Evolutionary conservation across 257 asterid species (phyloP).

Genomic region (Galeopsis tetrahit): DNA sequence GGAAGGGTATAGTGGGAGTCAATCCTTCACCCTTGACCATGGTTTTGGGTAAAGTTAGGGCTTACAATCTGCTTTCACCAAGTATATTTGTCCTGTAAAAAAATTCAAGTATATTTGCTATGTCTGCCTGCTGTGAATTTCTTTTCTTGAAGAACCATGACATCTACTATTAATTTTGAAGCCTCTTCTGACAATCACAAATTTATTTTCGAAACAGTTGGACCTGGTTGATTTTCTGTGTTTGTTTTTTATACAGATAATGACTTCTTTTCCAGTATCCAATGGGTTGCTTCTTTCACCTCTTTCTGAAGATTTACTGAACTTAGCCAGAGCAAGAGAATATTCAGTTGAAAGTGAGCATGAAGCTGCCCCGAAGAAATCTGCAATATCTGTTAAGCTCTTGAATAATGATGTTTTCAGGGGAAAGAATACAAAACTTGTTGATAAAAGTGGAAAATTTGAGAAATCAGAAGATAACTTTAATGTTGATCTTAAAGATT

Average conservation of each 20-base stretch:
- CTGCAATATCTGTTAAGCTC: constrained; percentile 43
- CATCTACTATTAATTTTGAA: constrained; percentile 12
- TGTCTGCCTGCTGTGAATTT: constrained; percentile 16
- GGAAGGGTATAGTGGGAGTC: too few species aligned
- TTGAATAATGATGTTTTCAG: constrained; percentile 38
- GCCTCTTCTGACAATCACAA: constrained; percentile 21
- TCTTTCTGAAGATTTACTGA: constrained; percentile 63
- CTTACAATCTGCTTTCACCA: constrained; percentile 25
- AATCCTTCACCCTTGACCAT: too few species aligned
- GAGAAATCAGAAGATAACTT: constrained; percentile 46
- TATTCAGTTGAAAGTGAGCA: constrained; percentile 37
- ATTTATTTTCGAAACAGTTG: constrained; percentile 3
- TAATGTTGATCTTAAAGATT: constrained; percentile 40
- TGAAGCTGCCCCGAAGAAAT: constrained; percentile 47
- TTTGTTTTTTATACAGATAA: constrained; percentile 48
- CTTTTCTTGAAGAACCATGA: neutral
- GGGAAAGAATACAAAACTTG: constrained; percentile 50
- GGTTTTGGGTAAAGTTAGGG: too few species aligned
- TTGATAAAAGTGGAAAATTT: constrained; percentile 40
- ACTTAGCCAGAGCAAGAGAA: constrained; percentile 49
- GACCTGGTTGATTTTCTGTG: constrained; percentile 29
- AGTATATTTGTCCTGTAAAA: constrained; percentile 11
- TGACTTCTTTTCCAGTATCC: constrained; percentile 62
- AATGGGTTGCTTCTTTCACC: constrained; percentile 72
- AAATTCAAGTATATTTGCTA: constrained; percentile 10